Conservation (phyloP, 768 basidiomycete species). For the Tricholoma hemisulphureum region DNA sequence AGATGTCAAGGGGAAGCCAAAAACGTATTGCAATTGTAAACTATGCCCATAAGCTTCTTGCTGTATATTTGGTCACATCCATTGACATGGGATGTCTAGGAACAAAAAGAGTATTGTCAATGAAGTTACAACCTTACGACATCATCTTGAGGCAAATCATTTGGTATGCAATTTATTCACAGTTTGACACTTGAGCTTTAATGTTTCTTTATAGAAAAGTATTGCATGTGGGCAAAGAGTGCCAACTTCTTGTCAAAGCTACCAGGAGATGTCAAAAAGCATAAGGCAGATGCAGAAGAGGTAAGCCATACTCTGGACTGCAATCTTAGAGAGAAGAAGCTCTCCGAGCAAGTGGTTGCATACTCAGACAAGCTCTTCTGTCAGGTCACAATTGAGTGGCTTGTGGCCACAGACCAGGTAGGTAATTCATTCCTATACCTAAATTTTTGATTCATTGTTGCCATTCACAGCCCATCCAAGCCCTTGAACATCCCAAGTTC, state of each 20-base stretch:
- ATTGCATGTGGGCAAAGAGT: no score
- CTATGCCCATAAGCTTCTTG: not conserved
- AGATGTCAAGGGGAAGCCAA: no score
- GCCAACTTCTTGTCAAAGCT: no score
- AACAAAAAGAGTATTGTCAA: not conserved
- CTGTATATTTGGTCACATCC: not conserved
- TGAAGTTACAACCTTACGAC: not conserved
- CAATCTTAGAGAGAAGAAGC: slow-evolving; percentile 20
- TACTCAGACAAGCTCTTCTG: slow-evolving; percentile 30
- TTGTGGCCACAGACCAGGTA: slow-evolving; percentile 44
- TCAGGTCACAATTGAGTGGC: slow-evolving; percentile 34
- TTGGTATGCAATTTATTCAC: not conserved
- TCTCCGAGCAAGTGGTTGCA: slow-evolving; percentile 17
- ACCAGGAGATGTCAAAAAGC: no score
- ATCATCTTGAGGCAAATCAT: not conserved
- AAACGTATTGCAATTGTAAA: not conserved
- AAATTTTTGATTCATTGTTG: slow-evolving; percentile 34
- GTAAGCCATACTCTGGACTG: slow-evolving; percentile 22
- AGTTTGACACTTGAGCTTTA: no score
- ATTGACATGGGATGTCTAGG: not conserved
- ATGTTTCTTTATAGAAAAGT: no score
- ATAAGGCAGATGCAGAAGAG: no score
- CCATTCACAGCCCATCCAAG: slow-evolving; percentile 39
- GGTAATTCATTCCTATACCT: slow-evolving; percentile 25
- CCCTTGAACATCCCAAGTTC: slow-evolving; percentile 31